Evolutionary conservation across 768 basidiomycete species (phyloP).

Genomic region (Pulveroboletus ravenelii): DNA sequence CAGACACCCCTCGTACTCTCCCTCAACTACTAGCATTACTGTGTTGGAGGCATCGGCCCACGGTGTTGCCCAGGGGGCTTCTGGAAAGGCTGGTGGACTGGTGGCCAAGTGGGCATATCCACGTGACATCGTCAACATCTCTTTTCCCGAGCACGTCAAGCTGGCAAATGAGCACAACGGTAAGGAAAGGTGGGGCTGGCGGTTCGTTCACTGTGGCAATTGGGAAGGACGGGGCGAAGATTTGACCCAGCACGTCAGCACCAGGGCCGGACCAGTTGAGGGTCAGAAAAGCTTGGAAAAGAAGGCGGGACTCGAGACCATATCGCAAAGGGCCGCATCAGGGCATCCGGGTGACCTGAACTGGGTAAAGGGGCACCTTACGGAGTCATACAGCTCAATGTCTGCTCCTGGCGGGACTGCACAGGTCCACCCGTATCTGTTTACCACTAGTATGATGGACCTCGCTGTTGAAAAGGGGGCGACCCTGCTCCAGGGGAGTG

Average conservation of each 20-base stretch:
- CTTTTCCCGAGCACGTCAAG: constrained; percentile 61
- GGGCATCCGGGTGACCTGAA: constrained; percentile 47
- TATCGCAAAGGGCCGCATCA: constrained; percentile 22
- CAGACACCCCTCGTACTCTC: constrained; percentile 46
- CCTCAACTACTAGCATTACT: constrained; percentile 43
- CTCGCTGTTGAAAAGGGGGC: constrained; percentile 56
- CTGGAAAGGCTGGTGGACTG: constrained; percentile 81
- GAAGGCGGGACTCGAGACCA: constrained; percentile 40
- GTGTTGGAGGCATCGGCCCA: constrained; percentile 66
- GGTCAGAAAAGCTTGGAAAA: constrained; percentile 50
- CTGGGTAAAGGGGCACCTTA: constrained; percentile 56
- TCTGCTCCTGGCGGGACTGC: constrained; percentile 50
- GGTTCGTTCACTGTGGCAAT: constrained; percentile 65
- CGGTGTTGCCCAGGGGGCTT: constrained; percentile 73
- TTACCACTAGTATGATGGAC: constrained; percentile 68
- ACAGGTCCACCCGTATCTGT: constrained; percentile 73
- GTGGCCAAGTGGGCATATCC: constrained; percentile 85
- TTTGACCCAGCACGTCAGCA: constrained; percentile 10
- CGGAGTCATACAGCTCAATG: constrained; percentile 59
- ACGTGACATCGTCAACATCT: constrained; percentile 61
- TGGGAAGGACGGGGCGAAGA: constrained; percentile 64
- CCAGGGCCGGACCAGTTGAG: constrained; percentile 29
- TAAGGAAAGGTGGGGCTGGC: constrained; percentile 74
- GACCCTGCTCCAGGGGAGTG: constrained; percentile 43
- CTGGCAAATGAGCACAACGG: constrained; percentile 71